Percentiles rank a stretch among this genome's conserved stretches.
phyloP scores from a whole-genome alignment of 2,329 filamentous ascomycete species.

The Blastomyces gilchristii region DNA sequence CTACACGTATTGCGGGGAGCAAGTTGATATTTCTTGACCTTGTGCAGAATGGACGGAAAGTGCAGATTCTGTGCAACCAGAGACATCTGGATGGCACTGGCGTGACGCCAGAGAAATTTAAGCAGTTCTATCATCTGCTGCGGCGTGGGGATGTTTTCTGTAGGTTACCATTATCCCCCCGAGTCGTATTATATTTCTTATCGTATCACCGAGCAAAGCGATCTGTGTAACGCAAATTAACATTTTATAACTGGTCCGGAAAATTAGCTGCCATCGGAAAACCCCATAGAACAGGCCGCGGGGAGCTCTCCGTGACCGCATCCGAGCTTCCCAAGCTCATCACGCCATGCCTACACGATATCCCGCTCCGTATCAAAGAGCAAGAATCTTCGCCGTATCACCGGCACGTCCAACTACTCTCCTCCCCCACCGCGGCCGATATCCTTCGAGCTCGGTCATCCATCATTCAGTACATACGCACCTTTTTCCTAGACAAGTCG shows the following conservation, averaged over 20 bases:
- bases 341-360: constrained; percentile 66
- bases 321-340: constrained; percentile 59
- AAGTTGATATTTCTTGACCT: constrained; percentile 81
- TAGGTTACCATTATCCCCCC: constrained; percentile 38
- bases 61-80: constrained; percentile 70
- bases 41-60: constrained; percentile 56
- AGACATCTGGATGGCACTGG: constrained; percentile 33
- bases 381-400: constrained; percentile 62
- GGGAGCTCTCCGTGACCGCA: constrained; percentile 65
- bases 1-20: constrained; percentile 59
- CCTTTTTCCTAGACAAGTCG: constrained; percentile 57
- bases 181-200: not conserved
- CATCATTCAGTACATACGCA: constrained; percentile 63
- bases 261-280: constrained; percentile 55
- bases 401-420: constrained; percentile 78
- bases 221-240: not conserved
- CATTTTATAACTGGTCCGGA: not conserved
- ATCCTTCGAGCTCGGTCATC: constrained; percentile 62
- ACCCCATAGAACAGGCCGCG: constrained; percentile 58
- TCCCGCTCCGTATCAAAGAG: constrained; percentile 61
- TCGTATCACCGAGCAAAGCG: not conserved
- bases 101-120: constrained; percentile 39
- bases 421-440: constrained; percentile 58
- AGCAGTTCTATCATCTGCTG: constrained; percentile 53
- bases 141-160: constrained; percentile 76